Base-by-base conservation (phyloP, 2,329 filamentous ascomycete species). In the Aspergillus pseudotamarii region DNA sequence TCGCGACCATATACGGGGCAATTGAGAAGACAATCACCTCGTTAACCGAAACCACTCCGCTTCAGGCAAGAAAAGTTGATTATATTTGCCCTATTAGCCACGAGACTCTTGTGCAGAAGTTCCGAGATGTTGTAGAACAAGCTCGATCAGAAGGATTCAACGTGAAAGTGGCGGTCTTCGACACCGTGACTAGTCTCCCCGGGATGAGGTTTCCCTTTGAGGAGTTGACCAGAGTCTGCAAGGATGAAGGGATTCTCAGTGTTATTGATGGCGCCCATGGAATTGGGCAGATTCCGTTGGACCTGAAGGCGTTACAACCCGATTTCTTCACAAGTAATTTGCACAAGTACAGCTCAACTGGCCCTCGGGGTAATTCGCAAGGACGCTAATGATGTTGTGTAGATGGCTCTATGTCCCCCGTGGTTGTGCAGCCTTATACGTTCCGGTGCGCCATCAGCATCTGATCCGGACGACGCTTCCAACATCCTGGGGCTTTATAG, bases 391-490 rank as follows among this genome's bases (percentile, higher is more conserved):
- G n/a, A 19, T 12, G 6, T 41, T 43, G 1, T 28, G 1, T 10
- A 53, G 57, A 45, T 60, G 58, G 58, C 50, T 60, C 16, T 60
- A 43, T n/a, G 50, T 55, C 12, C 58, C 58, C 23, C 48, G 58
- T 32, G 50, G 58, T 28, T 60, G 58, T 26, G 48, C 48, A 4
- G 58, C 55, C 10, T 19, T 60, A 10, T 46, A 60, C 21, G 41
- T 56, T 19, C 48, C 58, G 3, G 10, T 55, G 10, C 58, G 50
- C 5, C 43, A 56, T 21, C 58, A 60, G 21, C 48, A 56, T 48
- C 58, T 54, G 14, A 54, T 60, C 26, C 50, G 50, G 6, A 60
- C 58, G 3, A 60, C 58, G 3, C 28, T 55, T n/a, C 58, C 58
- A 2, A 60, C 58, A 6, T 55, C 48, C 50, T 55, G 50, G 48